phyloP scores from a whole-genome alignment of 805 yeast species.

The Nakazawaea anatomiae region DNA sequence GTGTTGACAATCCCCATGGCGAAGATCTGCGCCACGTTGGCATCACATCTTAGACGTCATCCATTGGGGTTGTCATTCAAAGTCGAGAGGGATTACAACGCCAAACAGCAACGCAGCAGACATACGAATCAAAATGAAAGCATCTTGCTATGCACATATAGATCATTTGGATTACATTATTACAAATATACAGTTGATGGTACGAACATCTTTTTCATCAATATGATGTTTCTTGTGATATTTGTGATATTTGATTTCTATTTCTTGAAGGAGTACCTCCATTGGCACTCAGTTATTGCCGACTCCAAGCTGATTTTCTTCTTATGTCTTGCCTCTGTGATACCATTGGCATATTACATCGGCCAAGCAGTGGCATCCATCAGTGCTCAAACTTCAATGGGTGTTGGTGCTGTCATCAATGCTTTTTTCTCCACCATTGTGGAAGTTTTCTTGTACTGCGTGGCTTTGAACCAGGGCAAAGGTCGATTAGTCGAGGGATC shows the following conservation, averaged over 20 bases:
- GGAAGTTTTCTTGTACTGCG: conserved; percentile 87
- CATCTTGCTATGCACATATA: conserved; percentile 80
- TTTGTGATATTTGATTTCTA: conserved; percentile 80
- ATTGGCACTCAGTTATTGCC: conserved; percentile 39
- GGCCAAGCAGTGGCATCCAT: conserved; percentile 99
- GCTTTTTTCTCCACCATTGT: conserved; percentile 97
- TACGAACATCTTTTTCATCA: conserved; percentile 87
- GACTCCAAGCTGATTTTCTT: conserved; percentile 63
- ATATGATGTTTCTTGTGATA: conserved; percentile 69
- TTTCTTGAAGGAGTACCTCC: conserved; percentile 44
- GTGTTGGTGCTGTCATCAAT: conserved; percentile 95
- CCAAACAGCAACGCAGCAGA: conserved; percentile 17
- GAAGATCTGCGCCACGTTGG: conserved; percentile 60
- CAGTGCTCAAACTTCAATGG: conserved; percentile 98
- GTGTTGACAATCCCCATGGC: conserved; percentile 95
- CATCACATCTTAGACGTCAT: conserved; percentile 79
- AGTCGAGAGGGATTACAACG: conserved; percentile 45
- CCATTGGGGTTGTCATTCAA: conserved; percentile 84
- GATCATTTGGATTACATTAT: conserved; percentile 89
- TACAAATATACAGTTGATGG: conserved; percentile 97
- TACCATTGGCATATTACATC: conserved; percentile 93
- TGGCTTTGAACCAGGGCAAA: conserved; percentile 79
- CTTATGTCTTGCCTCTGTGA: conserved; percentile 73
- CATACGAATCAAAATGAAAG: conserved; percentile 34
- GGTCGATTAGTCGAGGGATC: conserved; percentile 93